Evolutionary conservation across 176 grass and related monocot genomes (phyloP).

Genomic region (Oryza officinalis): DNA sequence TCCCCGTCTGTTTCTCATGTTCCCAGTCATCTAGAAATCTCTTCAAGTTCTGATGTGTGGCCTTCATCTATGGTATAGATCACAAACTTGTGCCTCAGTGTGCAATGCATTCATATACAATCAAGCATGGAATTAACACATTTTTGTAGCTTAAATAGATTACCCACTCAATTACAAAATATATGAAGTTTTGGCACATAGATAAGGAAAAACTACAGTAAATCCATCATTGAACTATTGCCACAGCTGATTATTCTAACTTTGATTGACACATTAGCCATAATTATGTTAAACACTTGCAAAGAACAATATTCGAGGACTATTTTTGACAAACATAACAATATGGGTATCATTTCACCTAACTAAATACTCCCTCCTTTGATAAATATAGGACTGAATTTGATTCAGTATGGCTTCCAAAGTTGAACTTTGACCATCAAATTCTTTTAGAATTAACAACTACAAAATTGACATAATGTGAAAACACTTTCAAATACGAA

Average conservation of each 20-base stretch:
- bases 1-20: neutral
- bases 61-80: neutral
- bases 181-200: neutral
- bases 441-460: neutral
- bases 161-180: neutral
- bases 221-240: no score
- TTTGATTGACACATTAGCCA: neutral
- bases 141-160: slow-evolving; percentile 21
- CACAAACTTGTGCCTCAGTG: neutral
- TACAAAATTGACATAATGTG: neutral
- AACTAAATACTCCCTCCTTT: neutral
- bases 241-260: no score
- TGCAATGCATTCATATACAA: neutral
- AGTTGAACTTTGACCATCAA: neutral
- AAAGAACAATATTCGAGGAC: neutral
- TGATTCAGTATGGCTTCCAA: no score
- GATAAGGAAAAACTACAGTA: neutral
- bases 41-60: neutral
- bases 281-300: neutral
- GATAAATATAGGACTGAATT: neutral
- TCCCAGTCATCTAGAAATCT: neutral
- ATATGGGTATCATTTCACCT: neutral
- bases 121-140: neutral
- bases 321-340: neutral
- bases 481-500: neutral